These are phyloP conservation scores for Nicotiana tomentosiformis DNA, from an alignment of 257 asterid species.

Conservation along the genomic window DNA sequence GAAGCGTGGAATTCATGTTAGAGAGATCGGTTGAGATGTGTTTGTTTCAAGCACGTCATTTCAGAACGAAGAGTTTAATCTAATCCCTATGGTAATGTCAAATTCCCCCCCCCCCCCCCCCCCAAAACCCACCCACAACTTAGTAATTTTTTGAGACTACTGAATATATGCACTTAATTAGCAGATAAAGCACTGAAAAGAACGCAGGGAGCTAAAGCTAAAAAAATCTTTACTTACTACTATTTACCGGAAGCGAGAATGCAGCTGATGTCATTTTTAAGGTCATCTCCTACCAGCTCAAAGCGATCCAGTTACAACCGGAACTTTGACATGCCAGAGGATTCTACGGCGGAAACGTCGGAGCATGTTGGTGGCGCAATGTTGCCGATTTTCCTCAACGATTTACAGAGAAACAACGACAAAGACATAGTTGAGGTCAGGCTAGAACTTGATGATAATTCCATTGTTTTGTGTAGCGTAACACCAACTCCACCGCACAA, in stretches of 20 bases:
- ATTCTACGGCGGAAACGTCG: conserved; percentile 12
- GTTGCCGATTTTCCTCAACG: conserved; percentile 71
- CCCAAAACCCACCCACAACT: too few species aligned
- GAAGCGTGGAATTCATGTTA: conserved; percentile 33
- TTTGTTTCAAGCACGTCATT: conserved; percentile 17
- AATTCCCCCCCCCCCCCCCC: too few species aligned
- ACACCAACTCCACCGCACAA: conserved; percentile 10
- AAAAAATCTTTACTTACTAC: too few species aligned
- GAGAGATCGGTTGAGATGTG: conserved; percentile 35
- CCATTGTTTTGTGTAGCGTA: conserved; percentile 41
- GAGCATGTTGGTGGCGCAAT: conserved; percentile 51
- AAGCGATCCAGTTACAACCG: conserved; percentile 34
- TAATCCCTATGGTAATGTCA: too few species aligned
- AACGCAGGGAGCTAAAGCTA: background rate
- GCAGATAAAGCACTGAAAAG: background rate
- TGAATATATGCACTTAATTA: too few species aligned
- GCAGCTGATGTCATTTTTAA: conserved; percentile 17
- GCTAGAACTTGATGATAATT: conserved; percentile 55
- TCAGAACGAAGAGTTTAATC: background rate
- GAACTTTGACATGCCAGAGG: conserved; percentile 38
- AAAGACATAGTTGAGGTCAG: conserved; percentile 74
- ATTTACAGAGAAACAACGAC: conserved; percentile 35
- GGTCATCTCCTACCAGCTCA: conserved; percentile 46
- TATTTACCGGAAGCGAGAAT: background rate
- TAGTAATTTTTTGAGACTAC: too few species aligned